Evolutionary conservation across 345 rosid species (phyloP), one percentile per base, ranked within the genome.

Genomic region (Eucalyptus erythrocorys): DNA sequence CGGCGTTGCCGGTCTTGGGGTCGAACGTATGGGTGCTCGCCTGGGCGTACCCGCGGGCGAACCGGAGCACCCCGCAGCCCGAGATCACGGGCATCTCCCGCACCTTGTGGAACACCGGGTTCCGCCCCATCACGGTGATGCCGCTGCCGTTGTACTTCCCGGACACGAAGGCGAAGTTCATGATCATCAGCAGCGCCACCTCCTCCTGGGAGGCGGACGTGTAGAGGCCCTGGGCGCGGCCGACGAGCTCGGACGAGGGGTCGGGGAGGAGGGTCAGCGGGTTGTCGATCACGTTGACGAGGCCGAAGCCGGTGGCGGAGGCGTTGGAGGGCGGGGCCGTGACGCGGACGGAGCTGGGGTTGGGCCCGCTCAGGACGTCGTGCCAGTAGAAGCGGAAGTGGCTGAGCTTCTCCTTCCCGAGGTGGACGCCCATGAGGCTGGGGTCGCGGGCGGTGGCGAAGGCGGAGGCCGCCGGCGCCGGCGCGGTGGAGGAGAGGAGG

Each of bases 71-170:
- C 30, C 99, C 98, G 89, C 96, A 94, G 53, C 98, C 98, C 50
- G 96, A 95, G 50, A 96, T 87, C 88, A 97, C 94, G 27, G 98
- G 97, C 97, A 97, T 93, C 91, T 96, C 99, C 86, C 99, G 92
- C 50, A 93, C 93, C 85, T 90, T 89, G 12, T 92, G 86, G 68
- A 94, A 42, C 81, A 93, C 94, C 4, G 90, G 53, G 91, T 96
- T 96, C 93, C 95, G 92, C 64, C 99, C 99, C 66, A 96, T 88
- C 66, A 96, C 89, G 15, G 98, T 87, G 66, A 96, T 89, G 15
- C 94, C 91, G 89, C 99, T 96, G 1, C 96, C 98, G 24, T 95
- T 95, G 76, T 95, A 96, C 89, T 94, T 94, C 21, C 96, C 98
- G 85, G 94, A 94, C 76, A 90, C 86, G 87, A 96, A 96, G 34